Evolutionary conservation across 768 basidiomycete species (phyloP), one percentile per base, ranked within the genome.

Genomic region (Leccinum boreale): DNA sequence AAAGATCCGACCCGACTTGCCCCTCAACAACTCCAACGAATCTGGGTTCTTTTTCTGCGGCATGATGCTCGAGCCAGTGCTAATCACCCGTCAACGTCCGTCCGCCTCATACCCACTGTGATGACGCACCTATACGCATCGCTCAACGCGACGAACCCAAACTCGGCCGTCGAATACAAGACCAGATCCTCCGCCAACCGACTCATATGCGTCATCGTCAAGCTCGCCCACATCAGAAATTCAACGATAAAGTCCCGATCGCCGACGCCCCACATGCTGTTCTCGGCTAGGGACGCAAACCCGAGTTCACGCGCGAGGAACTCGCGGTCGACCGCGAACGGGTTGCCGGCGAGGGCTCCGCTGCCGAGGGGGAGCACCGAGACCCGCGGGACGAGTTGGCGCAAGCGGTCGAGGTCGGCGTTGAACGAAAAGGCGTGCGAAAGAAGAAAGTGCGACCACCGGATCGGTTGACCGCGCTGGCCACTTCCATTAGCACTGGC

Each of bases 41-140:
- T 98, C 97, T 0, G 95, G 92, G 69, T 98, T 98, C 77, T 98
- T 99, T 78, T 99, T 98, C 71, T 98, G 97, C 5, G 97, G 97
- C 97, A 99, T 99, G 70, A 99, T 98, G 64, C 95, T 98, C 42
- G 95, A 98, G 7, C 97, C 97, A 46, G 97, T 99, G 70, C 94
- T 98, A 62, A 9, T 42, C 24, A 2, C 7, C 19, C 17, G 50
- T 57, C 58, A 51, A 50, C 36, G 49, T 21, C 4, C 4, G n/a
- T 4, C 3, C 24, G n/a, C 11, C 15, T 17, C 6, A 39, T 0
- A 39, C 17, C 36, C 36, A n/a, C 19, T 23, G 4, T 23, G 4
- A 69, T 1, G 4, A 69, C 80, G 53, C 55, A 93, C 95, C 91
- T 94, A 75, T 99, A 99, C 5, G 97, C 97, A 74, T 99, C 97